A percentile compares a stretch with the other conserved stretches of the same genome.
phyloP scores from a whole-genome alignment of 352 stramenopile species.

The Pythium volutum region DNA sequence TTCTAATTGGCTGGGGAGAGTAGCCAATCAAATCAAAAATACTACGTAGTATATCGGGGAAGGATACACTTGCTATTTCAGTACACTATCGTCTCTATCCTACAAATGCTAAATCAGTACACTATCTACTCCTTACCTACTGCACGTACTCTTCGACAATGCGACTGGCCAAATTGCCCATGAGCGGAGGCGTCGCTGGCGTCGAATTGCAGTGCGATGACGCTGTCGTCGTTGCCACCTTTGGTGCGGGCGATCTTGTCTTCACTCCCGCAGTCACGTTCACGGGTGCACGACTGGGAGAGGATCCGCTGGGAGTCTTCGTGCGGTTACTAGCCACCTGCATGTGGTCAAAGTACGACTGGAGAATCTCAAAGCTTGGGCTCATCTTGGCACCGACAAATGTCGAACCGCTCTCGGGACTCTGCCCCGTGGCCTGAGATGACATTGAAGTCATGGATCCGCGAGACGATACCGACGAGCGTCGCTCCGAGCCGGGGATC shows the following conservation, averaged over 20 bases:
- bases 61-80: not conserved
- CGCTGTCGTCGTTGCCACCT: not conserved
- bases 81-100: not conserved
- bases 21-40: not conserved
- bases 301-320: not conserved
- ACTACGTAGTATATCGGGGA: too few relatives aligned
- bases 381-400: constrained; percentile 64
- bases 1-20: constrained; percentile 2
- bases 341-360: constrained; percentile 66
- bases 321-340: not conserved
- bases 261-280: not conserved
- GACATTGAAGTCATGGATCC: not conserved
- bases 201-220: constrained; percentile 1
- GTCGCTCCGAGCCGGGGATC: constrained; percentile 10
- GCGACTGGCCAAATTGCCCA: constrained; percentile 7
- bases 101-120: constrained; percentile 3
- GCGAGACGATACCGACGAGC: constrained; percentile 10
- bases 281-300: not conserved
- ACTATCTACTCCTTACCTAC: not conserved
- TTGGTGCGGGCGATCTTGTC: not conserved
- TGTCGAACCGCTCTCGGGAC: constrained; percentile 25
- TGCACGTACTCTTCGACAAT: constrained; percentile 27
- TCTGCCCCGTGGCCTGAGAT: constrained; percentile 15
- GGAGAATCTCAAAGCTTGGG: constrained; percentile 70
- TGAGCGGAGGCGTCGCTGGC: not conserved